Evolutionary conservation across 2,329 filamentous ascomycete species (phyloP).

Genomic region (Bipolaris gigantea): DNA sequence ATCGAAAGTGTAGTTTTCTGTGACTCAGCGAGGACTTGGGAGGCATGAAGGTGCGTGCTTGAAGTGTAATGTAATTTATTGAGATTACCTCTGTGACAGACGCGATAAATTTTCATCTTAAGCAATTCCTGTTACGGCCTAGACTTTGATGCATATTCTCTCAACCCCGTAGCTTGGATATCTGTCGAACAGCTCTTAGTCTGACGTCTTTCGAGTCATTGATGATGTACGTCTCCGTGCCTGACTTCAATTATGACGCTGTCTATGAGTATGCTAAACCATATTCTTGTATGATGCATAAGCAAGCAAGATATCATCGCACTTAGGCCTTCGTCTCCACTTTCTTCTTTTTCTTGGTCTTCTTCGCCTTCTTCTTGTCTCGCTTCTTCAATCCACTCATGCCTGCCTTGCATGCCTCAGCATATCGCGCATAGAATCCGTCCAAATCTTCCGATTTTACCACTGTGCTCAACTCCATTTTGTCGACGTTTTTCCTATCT

Average conservation of each 20-base stretch:
- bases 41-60: neutral
- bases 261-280: neutral
- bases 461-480: slow-evolving; percentile 78
- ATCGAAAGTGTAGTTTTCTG: neutral
- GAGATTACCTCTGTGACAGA: neutral
- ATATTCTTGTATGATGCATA: neutral
- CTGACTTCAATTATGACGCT: neutral
- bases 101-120: neutral
- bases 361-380: slow-evolving; percentile 83
- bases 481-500: slow-evolving; percentile 53
- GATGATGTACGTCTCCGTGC: neutral
- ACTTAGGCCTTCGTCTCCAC: slow-evolving; percentile 31
- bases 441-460: slow-evolving; percentile 77
- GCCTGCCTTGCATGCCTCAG: slow-evolving; percentile 84
- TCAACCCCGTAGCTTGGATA: neutral
- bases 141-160: neutral
- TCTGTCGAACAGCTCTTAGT: neutral
- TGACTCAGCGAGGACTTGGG: neutral
- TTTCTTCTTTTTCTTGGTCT: slow-evolving; percentile 72
- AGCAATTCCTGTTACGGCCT: neutral
- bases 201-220: neutral
- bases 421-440: slow-evolving; percentile 80
- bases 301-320: no score
- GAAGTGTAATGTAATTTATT: neutral
- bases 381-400: slow-evolving; percentile 92